Evolutionary conservation across 2,329 filamentous ascomycete species (phyloP), one percentile per base, ranked within the genome.

Genomic region (Trichoderma atrobrunneum): DNA sequence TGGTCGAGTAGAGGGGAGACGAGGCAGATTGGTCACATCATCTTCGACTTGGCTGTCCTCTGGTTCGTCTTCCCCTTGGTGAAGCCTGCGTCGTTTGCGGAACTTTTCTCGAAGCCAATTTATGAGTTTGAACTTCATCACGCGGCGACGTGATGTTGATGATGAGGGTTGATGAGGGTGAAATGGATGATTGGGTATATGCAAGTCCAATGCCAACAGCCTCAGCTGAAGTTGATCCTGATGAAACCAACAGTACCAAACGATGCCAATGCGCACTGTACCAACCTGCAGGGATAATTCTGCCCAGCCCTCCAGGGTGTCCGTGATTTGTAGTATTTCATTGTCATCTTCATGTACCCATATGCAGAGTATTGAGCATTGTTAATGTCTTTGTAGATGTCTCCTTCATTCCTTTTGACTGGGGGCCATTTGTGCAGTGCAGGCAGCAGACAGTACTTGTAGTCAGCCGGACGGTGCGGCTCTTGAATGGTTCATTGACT

Each of bases 351-450:
- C 43, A 51, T 51, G 36, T 21, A 21, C 18, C 7, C 3, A 43
- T 43, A 8, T 43, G 16, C 36, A 39, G 36, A 39, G 7, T 0
- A 18, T 1, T 1, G 4, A 18, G 7, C 7, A 8, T 8, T 39
- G 16, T 5, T n/a, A 8, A 43, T 43, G 12, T 34, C 32, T 12
- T 12, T 34, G 32, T 34, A 34, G 3, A 34, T 34, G 16, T n/a
- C 2, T 10, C n/a, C 0, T 8, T 18, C 7, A 18, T 8, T n/a
- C 16, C 7, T 8, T 18, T 43, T 7, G 7, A 43, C 16, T 18
- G 1, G 7, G 16, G 16, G 36, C 0, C 0, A 1, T 43, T 18
- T 18, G 7, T 39, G 36, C 36, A 7, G 1, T 7, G 36, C 36
- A 18, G 16, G 18, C 36, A 39, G 2, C 1, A 39, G 14, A 39